Percentiles rank a stretch among this genome's conserved stretches.
These are phyloP conservation scores for Leptographium flavum DNA, from an alignment of 2,329 filamentous ascomycete species.

Conservation along the genomic window DNA sequence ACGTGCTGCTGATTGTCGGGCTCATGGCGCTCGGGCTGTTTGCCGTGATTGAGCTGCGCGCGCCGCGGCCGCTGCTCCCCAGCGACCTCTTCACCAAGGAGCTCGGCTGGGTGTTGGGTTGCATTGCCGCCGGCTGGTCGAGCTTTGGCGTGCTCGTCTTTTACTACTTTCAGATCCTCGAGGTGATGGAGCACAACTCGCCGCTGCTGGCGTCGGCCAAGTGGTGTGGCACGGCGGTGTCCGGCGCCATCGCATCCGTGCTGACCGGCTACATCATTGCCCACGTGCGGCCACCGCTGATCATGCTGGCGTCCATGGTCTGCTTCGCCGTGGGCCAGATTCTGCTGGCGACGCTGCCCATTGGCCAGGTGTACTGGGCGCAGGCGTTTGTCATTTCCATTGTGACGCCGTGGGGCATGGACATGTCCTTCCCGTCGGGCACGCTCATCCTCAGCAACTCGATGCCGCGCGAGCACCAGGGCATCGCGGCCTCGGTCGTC, in stretches of 20 bases:
- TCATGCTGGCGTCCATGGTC: conserved; percentile 27
- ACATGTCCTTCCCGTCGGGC: conserved; percentile 12
- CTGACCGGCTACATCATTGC: conserved; percentile 30
- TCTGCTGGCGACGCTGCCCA: conserved; percentile 28
- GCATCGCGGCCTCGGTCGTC: conserved; percentile 36
- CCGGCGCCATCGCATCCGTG: conserved; percentile 23
- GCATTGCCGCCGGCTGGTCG: conserved; percentile 9
- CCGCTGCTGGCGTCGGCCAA: conserved; percentile 24
- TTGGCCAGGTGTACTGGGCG: conserved; percentile 28
- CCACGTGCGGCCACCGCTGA: conserved; percentile 28
- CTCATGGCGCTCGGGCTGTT: conserved; percentile 9
- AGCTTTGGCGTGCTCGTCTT: conserved; percentile 11
- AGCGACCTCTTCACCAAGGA: conserved; percentile 9
- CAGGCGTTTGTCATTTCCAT: conserved; percentile 25
- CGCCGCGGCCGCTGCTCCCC: conserved; percentile 11
- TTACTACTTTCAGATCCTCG: conserved; percentile 12
- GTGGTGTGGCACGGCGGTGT: conserved; percentile 26
- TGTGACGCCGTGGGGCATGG: conserved; percentile 24
- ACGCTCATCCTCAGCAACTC: conserved; percentile 39
- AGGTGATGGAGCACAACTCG: conserved; percentile 25
- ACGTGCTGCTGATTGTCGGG: conserved; percentile 10
- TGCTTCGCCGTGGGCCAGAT: conserved; percentile 17
- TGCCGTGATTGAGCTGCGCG: conserved; percentile 6
- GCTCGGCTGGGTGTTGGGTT: conserved; percentile 7
- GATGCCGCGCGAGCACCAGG: conserved; percentile 28